Evolutionary conservation across 768 basidiomycete species (phyloP).

Genomic region (Pisolithus tinctorius): DNA sequence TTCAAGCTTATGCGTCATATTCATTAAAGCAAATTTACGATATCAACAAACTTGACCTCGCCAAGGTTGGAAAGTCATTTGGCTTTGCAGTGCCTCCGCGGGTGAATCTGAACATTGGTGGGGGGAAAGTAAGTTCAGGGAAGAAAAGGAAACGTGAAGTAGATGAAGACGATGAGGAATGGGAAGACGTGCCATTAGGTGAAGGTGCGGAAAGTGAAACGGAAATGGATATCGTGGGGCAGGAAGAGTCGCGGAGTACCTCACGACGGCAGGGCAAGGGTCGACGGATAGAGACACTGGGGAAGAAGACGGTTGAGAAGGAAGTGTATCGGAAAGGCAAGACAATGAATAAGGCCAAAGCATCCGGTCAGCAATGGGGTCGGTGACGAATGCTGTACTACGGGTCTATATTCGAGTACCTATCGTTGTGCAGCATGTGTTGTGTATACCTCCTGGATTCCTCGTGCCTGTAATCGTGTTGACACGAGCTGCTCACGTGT

Average conservation of each 20-base stretch:
- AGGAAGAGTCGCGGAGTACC: slow-evolving; percentile 21
- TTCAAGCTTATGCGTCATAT: slow-evolving; percentile 96
- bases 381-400: slow-evolving; percentile 7
- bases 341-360: slow-evolving; percentile 33
- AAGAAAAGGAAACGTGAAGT: slow-evolving; percentile 39
- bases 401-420: no score
- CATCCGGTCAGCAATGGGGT: slow-evolving; percentile 24
- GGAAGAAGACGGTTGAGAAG: slow-evolving; percentile 60
- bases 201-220: slow-evolving; percentile 35
- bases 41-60: slow-evolving; percentile 88
- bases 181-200: slow-evolving; percentile 37
- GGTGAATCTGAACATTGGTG: slow-evolving; percentile 69
- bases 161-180: slow-evolving; percentile 34
- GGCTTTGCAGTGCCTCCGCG: slow-evolving; percentile 93
- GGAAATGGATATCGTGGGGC: slow-evolving; percentile 27
- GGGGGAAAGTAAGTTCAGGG: slow-evolving; percentile 34
- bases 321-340: slow-evolving; percentile 56
- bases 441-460: not conserved
- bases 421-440: no score
- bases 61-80: slow-evolving; percentile 92
- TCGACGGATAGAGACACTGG: slow-evolving; percentile 55
- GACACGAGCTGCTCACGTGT: slow-evolving; percentile 11
- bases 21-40: slow-evolving; percentile 98
- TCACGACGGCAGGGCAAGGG: slow-evolving; percentile 38
- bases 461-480: no score